Evolutionary conservation across 176 grass and related monocot species (phyloP).

Genomic region (Thinopyrum elongatum): DNA sequence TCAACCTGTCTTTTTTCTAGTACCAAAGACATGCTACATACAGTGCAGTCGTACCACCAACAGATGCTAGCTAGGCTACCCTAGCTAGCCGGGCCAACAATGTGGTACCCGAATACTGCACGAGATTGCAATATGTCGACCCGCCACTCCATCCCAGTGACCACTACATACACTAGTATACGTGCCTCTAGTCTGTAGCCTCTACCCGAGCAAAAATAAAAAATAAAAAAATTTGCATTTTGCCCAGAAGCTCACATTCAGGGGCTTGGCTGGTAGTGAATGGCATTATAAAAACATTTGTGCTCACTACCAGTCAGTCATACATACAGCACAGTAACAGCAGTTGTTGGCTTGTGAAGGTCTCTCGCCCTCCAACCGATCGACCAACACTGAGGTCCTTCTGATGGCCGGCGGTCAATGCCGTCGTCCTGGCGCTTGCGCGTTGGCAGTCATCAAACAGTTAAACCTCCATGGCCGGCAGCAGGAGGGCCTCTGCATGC

Average conservation of each 20-base stretch:
- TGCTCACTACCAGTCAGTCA: not conserved
- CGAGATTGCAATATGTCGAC: not conserved
- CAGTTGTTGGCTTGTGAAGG: not conserved
- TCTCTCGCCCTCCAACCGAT: not conserved
- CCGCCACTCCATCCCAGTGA: not conserved
- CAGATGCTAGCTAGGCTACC: too few relatives aligned
- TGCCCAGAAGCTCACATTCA: not conserved
- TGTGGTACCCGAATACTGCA: not conserved
- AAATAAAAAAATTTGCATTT: not conserved
- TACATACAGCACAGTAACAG: not conserved
- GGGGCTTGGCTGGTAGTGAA: slow-evolving; percentile 26
- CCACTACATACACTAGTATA: not conserved
- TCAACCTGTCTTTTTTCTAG: not conserved
- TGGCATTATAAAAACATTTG: slow-evolving; percentile 11
- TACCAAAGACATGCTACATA: not conserved
- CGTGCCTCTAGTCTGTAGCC: not conserved
- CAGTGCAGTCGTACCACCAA: not conserved
- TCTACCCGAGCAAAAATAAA: not conserved
- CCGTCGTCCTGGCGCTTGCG: not conserved
- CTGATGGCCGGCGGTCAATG: not conserved
- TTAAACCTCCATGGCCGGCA: not conserved
- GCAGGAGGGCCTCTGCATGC: not conserved
- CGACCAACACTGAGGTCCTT: not conserved
- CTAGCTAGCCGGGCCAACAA: not conserved
- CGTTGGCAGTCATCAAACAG: not conserved